Percentiles rank a stretch among this genome's conserved stretches.
phyloP scores from a whole-genome alignment of 106 monocot species.

The Dendrobium catenatum region DNA sequence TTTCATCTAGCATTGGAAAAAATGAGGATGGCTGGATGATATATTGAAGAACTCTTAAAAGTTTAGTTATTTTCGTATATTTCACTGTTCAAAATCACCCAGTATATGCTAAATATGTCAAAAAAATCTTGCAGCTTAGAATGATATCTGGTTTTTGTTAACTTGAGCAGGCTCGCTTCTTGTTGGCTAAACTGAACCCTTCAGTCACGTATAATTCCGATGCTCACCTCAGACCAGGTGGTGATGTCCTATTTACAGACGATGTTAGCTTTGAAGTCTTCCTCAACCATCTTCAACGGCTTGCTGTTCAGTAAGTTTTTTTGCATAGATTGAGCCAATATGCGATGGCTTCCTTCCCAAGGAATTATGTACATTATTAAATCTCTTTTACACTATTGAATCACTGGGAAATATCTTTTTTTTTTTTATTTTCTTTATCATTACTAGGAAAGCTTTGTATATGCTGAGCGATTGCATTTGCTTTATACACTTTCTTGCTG shows the following conservation, averaged over 20 bases:
- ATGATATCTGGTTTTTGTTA: neutral
- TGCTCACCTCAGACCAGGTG: constrained; percentile 45
- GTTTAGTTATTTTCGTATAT: too few relatives aligned
- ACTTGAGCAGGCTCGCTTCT: constrained; percentile 59
- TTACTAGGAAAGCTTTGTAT: neutral
- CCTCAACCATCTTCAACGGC: constrained; percentile 73
- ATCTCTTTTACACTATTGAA: neutral
- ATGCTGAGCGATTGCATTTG: neutral
- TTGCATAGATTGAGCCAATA: neutral
- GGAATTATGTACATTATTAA: constrained; percentile 1
- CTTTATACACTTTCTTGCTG: neutral
- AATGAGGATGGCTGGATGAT: too few relatives aligned
- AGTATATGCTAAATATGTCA: too few relatives aligned
- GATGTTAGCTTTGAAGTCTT: constrained; percentile 88
- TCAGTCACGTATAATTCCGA: constrained; percentile 75
- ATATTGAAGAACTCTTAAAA: too few relatives aligned
- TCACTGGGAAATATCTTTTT: neutral
- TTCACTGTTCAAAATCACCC: too few relatives aligned
- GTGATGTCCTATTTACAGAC: constrained; percentile 80
- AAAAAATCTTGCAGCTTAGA: too few relatives aligned
- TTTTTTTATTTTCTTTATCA: neutral
- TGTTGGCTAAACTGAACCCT: constrained; percentile 75
- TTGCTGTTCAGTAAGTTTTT: constrained; percentile 50
- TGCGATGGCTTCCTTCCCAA: neutral
- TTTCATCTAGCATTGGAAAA: too few relatives aligned